Conservation (phyloP, 139 green algal species). For the Coelastrella sp. region DNA sequence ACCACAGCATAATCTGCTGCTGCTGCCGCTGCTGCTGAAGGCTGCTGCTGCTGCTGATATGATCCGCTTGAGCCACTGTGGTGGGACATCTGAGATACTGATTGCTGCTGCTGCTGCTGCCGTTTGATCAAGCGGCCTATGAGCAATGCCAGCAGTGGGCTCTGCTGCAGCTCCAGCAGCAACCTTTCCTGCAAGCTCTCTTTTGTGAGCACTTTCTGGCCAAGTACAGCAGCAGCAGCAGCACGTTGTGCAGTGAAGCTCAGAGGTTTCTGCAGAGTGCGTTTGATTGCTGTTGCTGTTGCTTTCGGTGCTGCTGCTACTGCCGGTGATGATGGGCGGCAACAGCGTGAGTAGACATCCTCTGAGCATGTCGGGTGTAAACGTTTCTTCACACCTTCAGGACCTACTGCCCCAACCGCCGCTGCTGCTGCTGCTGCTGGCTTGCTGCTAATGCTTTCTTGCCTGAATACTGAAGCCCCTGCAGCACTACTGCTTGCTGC, state of each 20-base stretch:
- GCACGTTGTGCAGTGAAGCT: not conserved
- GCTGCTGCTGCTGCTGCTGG: not conserved
- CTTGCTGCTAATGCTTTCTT: not conserved
- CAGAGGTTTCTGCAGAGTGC: not conserved
- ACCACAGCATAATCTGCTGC: not conserved
- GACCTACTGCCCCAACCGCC: not conserved
- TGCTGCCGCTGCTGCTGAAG: not conserved
- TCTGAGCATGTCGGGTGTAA: not conserved
- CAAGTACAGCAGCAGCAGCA: not conserved
- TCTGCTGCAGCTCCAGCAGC: not conserved
- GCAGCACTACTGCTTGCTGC: too few species aligned
- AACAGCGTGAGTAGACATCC: not conserved
- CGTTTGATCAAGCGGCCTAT: not conserved
- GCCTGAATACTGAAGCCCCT: too few species aligned
- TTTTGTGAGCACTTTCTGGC: not conserved
- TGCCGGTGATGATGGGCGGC: not conserved
- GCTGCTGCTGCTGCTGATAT: not conserved
- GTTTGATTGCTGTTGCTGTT: not conserved
- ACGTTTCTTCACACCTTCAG: not conserved
- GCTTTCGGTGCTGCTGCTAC: not conserved
- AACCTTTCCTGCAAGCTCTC: not conserved
- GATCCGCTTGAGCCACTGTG: not conserved
- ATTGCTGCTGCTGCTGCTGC: not conserved
- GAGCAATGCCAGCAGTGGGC: slow-evolving; percentile 21
- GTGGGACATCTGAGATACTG: not conserved